phyloP scores from a whole-genome alignment of 2,329 filamentous ascomycete species.

The Monosporascus sp. region DNA sequence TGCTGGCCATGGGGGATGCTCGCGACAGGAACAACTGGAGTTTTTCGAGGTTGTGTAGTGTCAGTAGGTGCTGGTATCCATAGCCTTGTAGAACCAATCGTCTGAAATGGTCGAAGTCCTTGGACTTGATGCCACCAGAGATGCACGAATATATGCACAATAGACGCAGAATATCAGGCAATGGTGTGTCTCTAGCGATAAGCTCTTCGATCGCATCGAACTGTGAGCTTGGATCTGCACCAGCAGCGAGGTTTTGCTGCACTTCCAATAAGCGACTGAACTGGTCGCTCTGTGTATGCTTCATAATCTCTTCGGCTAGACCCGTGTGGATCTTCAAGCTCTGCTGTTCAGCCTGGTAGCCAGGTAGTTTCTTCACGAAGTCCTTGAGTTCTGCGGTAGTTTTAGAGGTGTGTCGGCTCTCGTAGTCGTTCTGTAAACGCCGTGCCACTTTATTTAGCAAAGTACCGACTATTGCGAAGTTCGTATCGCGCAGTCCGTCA shows the following conservation, averaged over 20 bases:
- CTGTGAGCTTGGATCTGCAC: constrained; percentile 81
- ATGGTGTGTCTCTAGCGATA: constrained; percentile 78
- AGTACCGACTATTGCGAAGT: constrained; percentile 90
- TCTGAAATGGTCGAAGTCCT: constrained; percentile 86
- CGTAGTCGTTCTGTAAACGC: constrained; percentile 78
- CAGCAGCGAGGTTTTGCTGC: constrained; percentile 90
- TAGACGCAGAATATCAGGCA: constrained; percentile 76
- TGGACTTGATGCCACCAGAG: constrained; percentile 78
- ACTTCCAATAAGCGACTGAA: constrained; percentile 88
- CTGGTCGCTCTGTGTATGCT: constrained; percentile 80
- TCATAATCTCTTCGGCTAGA: constrained; percentile 91
- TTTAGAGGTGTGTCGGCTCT: constrained; percentile 79
- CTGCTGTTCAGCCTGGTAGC: constrained; percentile 88
- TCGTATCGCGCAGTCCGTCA: constrained; percentile 79
- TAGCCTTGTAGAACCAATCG: constrained; percentile 86
- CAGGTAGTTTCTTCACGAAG: constrained; percentile 89
- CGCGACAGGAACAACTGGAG: constrained; percentile 78
- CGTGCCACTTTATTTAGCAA: constrained; percentile 87
- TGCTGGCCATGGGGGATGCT: constrained; percentile 70
- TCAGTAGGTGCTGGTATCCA: constrained; percentile 90
- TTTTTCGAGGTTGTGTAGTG: constrained; percentile 81
- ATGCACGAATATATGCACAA: constrained; percentile 90
- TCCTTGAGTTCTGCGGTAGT: constrained; percentile 88
- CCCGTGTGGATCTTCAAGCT: constrained; percentile 89
- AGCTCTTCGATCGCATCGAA: constrained; percentile 90